phyloP scores from a whole-genome alignment of 83 land plant species.

The Thuja plicata region DNA sequence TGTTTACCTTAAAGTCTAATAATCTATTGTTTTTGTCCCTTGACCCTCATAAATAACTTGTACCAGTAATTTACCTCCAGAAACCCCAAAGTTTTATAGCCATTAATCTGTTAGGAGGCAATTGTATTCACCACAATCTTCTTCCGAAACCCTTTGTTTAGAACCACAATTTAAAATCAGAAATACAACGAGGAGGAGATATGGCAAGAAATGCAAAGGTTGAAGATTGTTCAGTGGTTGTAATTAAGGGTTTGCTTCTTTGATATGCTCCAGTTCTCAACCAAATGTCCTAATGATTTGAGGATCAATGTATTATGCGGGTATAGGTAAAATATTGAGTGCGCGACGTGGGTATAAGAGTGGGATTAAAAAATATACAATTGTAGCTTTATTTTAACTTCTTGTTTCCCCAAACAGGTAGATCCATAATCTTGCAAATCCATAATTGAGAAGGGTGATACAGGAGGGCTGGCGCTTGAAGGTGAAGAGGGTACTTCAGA shows the following conservation, averaged over 20 bases:
- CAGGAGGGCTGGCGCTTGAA: slow-evolving; percentile 46
- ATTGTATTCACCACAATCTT: neutral
- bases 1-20: neutral
- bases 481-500: slow-evolving; percentile 51
- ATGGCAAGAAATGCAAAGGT: neutral
- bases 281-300: neutral
- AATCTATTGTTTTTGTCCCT: neutral
- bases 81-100: neutral
- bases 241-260: neutral
- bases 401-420: neutral
- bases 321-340: neutral
- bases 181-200: neutral
- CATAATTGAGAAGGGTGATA: slow-evolving; percentile 48
- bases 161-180: neutral
- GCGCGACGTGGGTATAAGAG: neutral
- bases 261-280: neutral
- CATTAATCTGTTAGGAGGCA: neutral
- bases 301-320: neutral
- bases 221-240: neutral
- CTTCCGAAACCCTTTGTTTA: neutral
- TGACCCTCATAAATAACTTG: neutral
- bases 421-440: neutral
- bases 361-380: too few species aligned
- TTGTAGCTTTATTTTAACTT: too few species aligned
- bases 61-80: neutral